Evolutionary conservation across 768 basidiomycete species (phyloP), one percentile per base, ranked within the genome.

Genomic region (Calocybe cyanea): DNA sequence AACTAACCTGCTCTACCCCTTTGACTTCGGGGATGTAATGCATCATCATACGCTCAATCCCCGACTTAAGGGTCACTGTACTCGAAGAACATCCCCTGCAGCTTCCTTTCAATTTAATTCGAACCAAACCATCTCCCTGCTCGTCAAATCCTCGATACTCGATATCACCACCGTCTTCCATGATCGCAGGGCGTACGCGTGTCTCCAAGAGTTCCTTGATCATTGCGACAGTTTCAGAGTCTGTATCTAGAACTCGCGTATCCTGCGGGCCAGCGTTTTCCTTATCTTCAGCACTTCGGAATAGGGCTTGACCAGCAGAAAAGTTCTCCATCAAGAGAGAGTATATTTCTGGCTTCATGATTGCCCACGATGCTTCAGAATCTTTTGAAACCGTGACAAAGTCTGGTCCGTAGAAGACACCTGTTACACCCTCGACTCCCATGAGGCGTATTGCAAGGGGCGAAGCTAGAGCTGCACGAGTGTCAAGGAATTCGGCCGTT

Each of bases 121-220:
- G 79, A 4, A 99, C 95, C 23, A 88, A 58, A 0, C 89, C 89
- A 18, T 69, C 65, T 2, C 87, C 89, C 17, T 80, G 81, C 53
- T 95, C 91, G 40, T 79, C 76, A 58, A 98, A 95, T 2, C 91
- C 93, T 28, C 85, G 79, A 63, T 89, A 99, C 67, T 98, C 95
- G 46, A 99, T 93, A 62, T 98, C 96, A 2, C 96, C 96, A 0
- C 96, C 96, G 46, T 99, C 95, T 63, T 98, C 96, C 89, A 94
- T 94, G 49, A 99, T 98, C 4, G 93, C 90, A 4, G 96, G 96
- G 44, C 96, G 72, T 14, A 99, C 92, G 11, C 96, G 72, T 2
- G 94, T 98, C 61, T 97, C 95, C 40, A 99, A 70, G 31, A 98
- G 63, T 62, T 99, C 96, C 64, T 99, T 99, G 56, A 99, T 93